A percentile compares a stretch with the other conserved stretches of the same genome.
phyloP scores from a whole-genome alignment of 768 basidiomycete genomes.

The Termitomyces sp. region DNA sequence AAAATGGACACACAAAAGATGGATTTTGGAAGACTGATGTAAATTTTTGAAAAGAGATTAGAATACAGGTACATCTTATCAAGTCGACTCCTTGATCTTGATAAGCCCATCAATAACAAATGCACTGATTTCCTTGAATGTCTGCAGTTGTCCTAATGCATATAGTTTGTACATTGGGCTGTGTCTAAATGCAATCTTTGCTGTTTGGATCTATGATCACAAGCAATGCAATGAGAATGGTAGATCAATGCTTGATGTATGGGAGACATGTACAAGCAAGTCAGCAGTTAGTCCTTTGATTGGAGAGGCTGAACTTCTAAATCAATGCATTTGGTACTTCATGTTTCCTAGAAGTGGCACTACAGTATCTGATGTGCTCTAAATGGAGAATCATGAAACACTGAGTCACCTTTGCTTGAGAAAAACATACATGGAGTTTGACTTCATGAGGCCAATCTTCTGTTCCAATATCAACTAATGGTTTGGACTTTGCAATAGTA shows the following conservation, averaged over 20 bases:
- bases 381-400: slow-evolving; percentile 8
- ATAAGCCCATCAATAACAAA: slow-evolving; percentile 1
- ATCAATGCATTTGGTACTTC: slow-evolving; percentile 79
- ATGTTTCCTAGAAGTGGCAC: slow-evolving; percentile 46
- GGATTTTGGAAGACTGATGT: no score
- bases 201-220: slow-evolving; percentile 54
- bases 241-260: background rate
- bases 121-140: slow-evolving; percentile 22
- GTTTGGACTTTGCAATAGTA: slow-evolving; percentile 36
- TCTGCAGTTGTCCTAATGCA: slow-evolving; percentile 48
- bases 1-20: background rate
- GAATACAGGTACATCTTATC: background rate
- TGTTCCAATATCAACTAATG: slow-evolving; percentile 55
- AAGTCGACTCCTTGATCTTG: background rate
- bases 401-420: background rate
- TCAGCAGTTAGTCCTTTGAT: slow-evolving; percentile 84
- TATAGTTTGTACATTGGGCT: slow-evolving; percentile 52
- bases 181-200: slow-evolving; percentile 60
- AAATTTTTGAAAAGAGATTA: background rate
- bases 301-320: slow-evolving; percentile 73
- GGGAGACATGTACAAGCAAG: slow-evolving; percentile 55
- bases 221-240: background rate
- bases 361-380: slow-evolving; percentile 57
- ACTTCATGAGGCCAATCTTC: slow-evolving; percentile 81
- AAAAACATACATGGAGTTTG: slow-evolving; percentile 55